Percentiles rank a stretch among this genome's conserved stretches.
phyloP scores from a whole-genome alignment of 2,329 filamentous ascomycete genomes.

The Fusarium bactridioides region DNA sequence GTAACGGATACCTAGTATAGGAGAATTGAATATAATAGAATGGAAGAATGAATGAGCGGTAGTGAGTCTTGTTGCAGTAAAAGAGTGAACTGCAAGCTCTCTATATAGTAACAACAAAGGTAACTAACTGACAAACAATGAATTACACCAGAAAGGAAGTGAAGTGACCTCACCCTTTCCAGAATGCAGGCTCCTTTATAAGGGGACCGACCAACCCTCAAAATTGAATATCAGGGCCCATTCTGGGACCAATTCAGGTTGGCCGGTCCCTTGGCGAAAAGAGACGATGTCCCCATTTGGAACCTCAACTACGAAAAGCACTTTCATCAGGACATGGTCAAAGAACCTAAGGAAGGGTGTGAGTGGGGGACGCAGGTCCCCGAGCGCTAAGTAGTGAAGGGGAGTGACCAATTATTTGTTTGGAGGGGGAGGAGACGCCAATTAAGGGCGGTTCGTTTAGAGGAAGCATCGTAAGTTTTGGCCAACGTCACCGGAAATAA shows the following conservation, averaged over 20 bases:
- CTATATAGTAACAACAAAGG: slow-evolving; percentile 22
- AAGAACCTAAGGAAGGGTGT: not conserved
- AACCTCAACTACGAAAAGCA: not conserved
- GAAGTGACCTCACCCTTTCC: not conserved
- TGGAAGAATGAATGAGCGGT: not conserved
- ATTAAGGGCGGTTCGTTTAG: slow-evolving; percentile 8
- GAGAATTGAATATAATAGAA: slow-evolving; percentile 2
- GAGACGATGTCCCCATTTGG: slow-evolving; percentile 18
- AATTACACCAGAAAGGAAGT: not conserved
- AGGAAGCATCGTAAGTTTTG: slow-evolving; percentile 8
- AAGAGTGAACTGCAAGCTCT: slow-evolving; percentile 27
- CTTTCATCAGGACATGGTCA: slow-evolving; percentile 5
- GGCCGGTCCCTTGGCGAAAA: slow-evolving; percentile 15
- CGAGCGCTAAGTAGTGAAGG: slow-evolving; percentile 7
- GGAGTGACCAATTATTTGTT: slow-evolving; percentile 26
- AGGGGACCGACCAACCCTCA: slow-evolving; percentile 24
- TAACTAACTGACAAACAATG: slow-evolving; percentile 2
- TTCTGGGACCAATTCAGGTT: slow-evolving; percentile 2
- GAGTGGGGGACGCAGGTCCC: slow-evolving; percentile 23
- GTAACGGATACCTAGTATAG: not conserved
- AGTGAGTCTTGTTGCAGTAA: slow-evolving; percentile 7
- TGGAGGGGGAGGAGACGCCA: slow-evolving; percentile 6
- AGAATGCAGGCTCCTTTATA: slow-evolving; percentile 28
- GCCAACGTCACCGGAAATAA: not conserved
- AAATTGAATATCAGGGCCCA: slow-evolving; percentile 25